Conservation (phyloP, 2,329 filamentous ascomycete genomes). For the Dissoconium aciculare region DNA sequence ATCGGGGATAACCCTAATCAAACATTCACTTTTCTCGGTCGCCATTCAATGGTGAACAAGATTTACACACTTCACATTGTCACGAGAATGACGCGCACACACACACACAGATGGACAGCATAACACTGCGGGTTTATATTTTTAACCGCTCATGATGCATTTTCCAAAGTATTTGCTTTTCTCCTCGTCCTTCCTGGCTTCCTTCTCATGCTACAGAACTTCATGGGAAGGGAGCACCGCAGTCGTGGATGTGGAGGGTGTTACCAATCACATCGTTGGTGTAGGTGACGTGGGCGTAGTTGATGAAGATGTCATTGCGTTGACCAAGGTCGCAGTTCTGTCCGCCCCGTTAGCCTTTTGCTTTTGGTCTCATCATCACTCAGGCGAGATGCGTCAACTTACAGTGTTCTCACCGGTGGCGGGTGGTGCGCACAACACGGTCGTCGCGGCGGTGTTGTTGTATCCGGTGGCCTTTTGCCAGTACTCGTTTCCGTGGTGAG, state of each 20-base stretch:
- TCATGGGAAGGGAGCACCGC: background rate
- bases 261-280: constrained; percentile 2
- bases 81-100: no score
- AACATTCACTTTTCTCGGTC: no score
- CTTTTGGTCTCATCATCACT: background rate
- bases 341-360: background rate
- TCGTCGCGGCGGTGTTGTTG: background rate
- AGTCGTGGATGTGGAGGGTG: constrained; percentile 1
- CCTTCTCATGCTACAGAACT: no score
- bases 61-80: no score
- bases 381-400: background rate
- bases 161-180: no score
- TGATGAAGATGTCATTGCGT: background rate
- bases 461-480: constrained; percentile 22
- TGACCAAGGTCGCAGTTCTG: background rate
- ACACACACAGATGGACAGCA: no score
- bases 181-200: no score
- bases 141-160: no score
- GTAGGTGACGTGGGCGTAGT: constrained; percentile 2
- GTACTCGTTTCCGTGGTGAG: constrained; percentile 56
- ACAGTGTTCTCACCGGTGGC: background rate
- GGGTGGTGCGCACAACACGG: background rate
- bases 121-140: no score
- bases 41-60: no score
- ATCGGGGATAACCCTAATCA: no score